phyloP scores from a whole-genome alignment of 768 basidiomycete genomes.

The Cyclocybe aegerita region DNA sequence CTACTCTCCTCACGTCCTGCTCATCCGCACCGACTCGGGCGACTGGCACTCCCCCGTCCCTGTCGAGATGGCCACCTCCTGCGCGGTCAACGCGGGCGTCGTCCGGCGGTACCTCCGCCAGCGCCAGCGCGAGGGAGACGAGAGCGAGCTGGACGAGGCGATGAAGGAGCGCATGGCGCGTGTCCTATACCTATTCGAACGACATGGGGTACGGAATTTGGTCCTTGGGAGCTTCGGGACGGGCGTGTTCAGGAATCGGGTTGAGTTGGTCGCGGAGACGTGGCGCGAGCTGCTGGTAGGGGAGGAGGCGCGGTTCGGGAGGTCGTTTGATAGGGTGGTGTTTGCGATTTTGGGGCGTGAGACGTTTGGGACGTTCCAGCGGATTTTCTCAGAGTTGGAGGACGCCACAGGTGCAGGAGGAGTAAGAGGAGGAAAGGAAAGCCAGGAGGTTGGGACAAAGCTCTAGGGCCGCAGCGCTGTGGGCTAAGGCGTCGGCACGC shows the following conservation, averaged over 20 bases:
- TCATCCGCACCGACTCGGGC: slow-evolving; percentile 62
- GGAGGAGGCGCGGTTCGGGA: slow-evolving; percentile 48
- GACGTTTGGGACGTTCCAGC: slow-evolving; percentile 22
- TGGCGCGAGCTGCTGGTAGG: slow-evolving; percentile 61
- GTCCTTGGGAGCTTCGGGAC: slow-evolving; percentile 79
- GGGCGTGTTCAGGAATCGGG: slow-evolving; percentile 66
- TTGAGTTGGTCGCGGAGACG: slow-evolving; percentile 53
- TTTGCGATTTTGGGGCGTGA: slow-evolving; percentile 51
- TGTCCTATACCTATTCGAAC: slow-evolving; percentile 61
- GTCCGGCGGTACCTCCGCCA: slow-evolving; percentile 23
- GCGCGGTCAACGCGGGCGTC: slow-evolving; percentile 65
- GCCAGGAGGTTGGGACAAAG: too few species aligned
- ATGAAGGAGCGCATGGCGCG: slow-evolving; percentile 77
- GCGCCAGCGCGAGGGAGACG: slow-evolving; percentile 11
- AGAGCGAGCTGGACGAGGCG: slow-evolving; percentile 26
- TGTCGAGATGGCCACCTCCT: slow-evolving; percentile 61
- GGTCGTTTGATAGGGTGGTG: slow-evolving; percentile 60
- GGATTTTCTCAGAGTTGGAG: slow-evolving; percentile 10
- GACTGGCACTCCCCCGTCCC: slow-evolving; percentile 53
- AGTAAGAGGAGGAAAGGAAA: neutral
- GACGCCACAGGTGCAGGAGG: neutral
- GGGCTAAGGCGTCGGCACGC: too few species aligned
- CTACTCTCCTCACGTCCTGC: slow-evolving; percentile 57
- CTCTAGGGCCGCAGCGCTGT: too few species aligned
- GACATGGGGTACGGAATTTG: slow-evolving; percentile 51